Evolutionary conservation across 2,329 filamentous ascomycete genomes (phyloP), one percentile per base, ranked within the genome.

Genomic region (Fusarium compactum): DNA sequence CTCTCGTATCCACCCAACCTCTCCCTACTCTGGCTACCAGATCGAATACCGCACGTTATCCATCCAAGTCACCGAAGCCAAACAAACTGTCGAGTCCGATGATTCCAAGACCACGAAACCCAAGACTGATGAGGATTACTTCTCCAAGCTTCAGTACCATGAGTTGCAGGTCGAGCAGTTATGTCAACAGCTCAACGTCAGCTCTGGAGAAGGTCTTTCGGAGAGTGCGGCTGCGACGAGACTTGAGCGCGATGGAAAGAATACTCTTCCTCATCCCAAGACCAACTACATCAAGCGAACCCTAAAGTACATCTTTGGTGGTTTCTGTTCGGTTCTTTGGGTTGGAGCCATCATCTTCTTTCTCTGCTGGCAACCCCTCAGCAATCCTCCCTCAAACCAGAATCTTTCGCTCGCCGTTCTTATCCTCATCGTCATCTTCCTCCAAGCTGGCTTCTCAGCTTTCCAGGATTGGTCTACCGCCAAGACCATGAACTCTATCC

Each of bases 391-490:
- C 0, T 81, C 81, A 4, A 58, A 75, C 3, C 80, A 81, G 27
- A 85, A 85, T 67, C 78, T 85, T 3, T 82, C 82, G 16, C 78
- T 85, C 10, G 82, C 83, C 7, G 80, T 85, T 50, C 78, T 85
- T 2, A 79, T 85, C 38, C 71, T 85, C 69, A 81, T 85, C 46
- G 83, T 85, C 65, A 84, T 85, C 58, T 71, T 82, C 30, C 79
- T 85, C 1, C 83, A 85, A 61, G 83, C 83, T 34, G 74, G 76
- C 30, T 85, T 85, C 70, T 82, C 81, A 0, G 82, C 81, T 8
- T 85, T 85, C 48, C 81, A 84, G 71, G 83, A 85, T 58, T 85
- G 82, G 82, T 85, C 82, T 1, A 84, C 82, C 3, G 77, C 78
- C 20, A 78, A 80, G 46, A 83, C 81, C 0, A 85, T 85, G 81